Evolutionary conservation across 2,329 filamentous ascomycete species (phyloP).

Genomic region (Colletotrichum sp.): DNA sequence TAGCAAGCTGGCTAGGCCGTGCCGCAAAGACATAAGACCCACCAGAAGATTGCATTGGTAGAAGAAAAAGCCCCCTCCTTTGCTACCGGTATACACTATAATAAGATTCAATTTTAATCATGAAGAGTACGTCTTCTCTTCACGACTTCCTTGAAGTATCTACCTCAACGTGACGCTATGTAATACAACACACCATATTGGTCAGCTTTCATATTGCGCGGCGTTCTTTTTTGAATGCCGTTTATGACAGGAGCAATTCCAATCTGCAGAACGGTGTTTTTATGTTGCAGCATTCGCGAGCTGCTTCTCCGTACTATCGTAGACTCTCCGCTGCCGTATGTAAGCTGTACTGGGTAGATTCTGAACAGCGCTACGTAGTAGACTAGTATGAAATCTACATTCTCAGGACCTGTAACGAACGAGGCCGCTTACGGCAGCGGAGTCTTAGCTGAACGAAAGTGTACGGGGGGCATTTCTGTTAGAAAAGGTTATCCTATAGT

Average conservation of each 20-base stretch:
- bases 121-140: not conserved
- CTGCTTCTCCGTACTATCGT: not conserved
- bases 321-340: not conserved
- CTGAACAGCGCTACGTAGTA: not conserved
- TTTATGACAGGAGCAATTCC: not conserved
- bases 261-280: not conserved
- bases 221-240: not conserved
- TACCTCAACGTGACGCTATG: not conserved
- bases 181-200: not conserved
- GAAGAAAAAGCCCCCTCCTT: not conserved
- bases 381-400: not conserved
- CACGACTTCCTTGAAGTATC: not conserved
- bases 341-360: not conserved
- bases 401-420: not conserved
- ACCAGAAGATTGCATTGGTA: not conserved
- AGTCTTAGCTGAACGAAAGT: not conserved
- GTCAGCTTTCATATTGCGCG: not conserved
- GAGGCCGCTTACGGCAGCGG: not conserved
- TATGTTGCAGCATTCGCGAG: not conserved
- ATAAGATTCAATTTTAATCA: not conserved
- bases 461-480: not conserved
- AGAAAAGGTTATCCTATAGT: not conserved
- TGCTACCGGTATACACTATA: not conserved
- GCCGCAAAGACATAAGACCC: not conserved
- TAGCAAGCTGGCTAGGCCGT: not conserved